These are phyloP conservation scores for Plantago major DNA, from an alignment of 257 asterid species.

Conservation along the genomic window DNA sequence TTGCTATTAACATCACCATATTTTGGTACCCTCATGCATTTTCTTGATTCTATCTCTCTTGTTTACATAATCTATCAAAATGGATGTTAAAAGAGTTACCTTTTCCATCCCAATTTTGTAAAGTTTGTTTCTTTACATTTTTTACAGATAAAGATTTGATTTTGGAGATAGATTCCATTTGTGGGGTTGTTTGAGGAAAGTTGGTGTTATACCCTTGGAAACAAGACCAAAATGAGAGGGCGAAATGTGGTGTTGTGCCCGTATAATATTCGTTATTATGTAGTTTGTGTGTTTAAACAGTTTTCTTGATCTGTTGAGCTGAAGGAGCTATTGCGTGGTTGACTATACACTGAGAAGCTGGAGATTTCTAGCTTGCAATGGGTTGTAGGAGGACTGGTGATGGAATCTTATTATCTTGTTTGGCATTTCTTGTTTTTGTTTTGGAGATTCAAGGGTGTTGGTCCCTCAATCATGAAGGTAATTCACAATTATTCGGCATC, in stretches of 20 bases:
- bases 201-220: constrained; percentile 27
- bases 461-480: constrained; percentile 86
- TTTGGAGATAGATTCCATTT: constrained; percentile 30
- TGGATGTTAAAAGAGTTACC: constrained; percentile 17
- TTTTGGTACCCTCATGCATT: too few species aligned
- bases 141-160: constrained; percentile 33
- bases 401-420: constrained; percentile 37
- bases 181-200: constrained; percentile 22
- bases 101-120: constrained; percentile 28
- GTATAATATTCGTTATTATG: constrained; percentile 6
- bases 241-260: constrained; percentile 33
- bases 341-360: constrained; percentile 51
- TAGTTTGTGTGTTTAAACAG: constrained; percentile 26
- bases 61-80: neutral
- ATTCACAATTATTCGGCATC: neutral
- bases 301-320: constrained; percentile 22
- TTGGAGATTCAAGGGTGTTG: constrained; percentile 48
- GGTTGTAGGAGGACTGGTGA: constrained; percentile 58
- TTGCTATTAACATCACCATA: too few species aligned
- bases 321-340: constrained; percentile 52
- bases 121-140: constrained; percentile 17
- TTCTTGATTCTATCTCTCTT: too few species aligned
- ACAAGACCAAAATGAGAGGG: constrained; percentile 55
- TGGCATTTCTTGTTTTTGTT: constrained; percentile 43
- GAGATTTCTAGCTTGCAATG: constrained; percentile 60